Base-by-base conservation (phyloP, 2,329 filamentous ascomycete species). In the Gnomoniopsis smithogilvyi region DNA sequence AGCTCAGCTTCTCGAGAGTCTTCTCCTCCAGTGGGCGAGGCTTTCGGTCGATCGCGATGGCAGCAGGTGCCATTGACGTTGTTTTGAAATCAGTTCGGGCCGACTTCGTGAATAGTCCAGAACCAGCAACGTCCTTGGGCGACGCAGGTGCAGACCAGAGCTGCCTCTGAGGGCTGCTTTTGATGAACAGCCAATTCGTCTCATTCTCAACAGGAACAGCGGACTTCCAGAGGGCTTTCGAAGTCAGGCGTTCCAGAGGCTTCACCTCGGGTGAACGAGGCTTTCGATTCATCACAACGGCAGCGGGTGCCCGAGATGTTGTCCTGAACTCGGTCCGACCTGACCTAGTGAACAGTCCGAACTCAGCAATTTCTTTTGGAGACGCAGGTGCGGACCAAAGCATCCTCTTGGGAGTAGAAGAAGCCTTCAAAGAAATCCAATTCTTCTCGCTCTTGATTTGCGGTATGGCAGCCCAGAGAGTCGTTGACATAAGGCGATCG, bases 41-140 rank as follows among this genome's bases (percentile, higher is more conserved):
- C 53, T 65, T 69, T 48, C 68, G 69, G 15, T 57, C 54, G 63
- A 72, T 69, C 38, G 60, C 51, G 36, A 71, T 61, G 15, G 70
- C 72, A 41, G 70, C 71, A 34, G 72, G 72, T 41, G 65, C 58
- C 52, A 67, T 61, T n/a, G 67, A 61, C 36, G 70, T 70, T 26
- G 63, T 68, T 24, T 70, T 67, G 59, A 65, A 69, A 33, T 66
- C 61, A 10, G 64, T 36, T 41, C 69, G 67, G 19, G 51, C 50
- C n/a, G 63, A 45, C 17, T 61, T 60, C 21, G 59, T 54, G 51
- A 72, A 73, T 30, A 73, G 48, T 7, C 69, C 68, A 15, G 60
- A 48, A 2, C 57, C 36, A 22, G 58, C 45, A n/a, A 46, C 26
- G 22, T 65, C 50, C 36, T 46, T 34, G n/a, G 45, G 51, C 6